Percentiles rank a stretch among this genome's conserved stretches.
Conservation (phyloP, 1,139 yeast species). For the Yamadazyma diospyri region DNA sequence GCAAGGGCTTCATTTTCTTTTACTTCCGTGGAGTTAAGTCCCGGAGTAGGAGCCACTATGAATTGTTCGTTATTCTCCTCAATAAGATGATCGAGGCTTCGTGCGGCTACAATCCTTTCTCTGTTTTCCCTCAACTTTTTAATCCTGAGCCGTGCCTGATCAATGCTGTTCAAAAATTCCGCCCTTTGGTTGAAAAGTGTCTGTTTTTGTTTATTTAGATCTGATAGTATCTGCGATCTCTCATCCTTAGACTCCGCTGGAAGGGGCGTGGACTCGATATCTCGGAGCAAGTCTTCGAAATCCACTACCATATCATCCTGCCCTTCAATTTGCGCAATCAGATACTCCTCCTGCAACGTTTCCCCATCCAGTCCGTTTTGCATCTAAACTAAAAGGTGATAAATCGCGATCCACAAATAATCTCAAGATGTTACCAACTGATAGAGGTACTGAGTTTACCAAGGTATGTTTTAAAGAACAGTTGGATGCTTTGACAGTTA, state of each 20-base stretch:
- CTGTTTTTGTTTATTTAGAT: conserved; percentile 15
- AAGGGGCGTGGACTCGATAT: conserved; percentile 1
- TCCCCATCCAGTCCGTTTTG: conserved; percentile 1
- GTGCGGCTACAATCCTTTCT: conserved; percentile 14
- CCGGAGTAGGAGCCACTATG: conserved; percentile 7
- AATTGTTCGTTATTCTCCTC: conserved; percentile 21
- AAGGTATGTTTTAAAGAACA: conserved; percentile 27
- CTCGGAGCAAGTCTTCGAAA: conserved; percentile 2
- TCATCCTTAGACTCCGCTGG: not conserved
- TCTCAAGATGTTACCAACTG: conserved; percentile 3
- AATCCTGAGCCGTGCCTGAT: conserved; percentile 18
- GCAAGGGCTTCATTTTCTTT: conserved; percentile 21
- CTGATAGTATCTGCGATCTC: not conserved
- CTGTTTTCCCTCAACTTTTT: conserved; percentile 18
- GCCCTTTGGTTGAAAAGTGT: conserved; percentile 21
- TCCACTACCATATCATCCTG: conserved; percentile 1
- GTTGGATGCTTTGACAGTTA: too few species aligned
- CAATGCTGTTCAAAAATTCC: conserved; percentile 18
- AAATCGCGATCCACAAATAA: conserved; percentile 2
- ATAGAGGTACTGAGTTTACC: conserved; percentile 5
- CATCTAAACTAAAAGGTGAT: conserved; percentile 1
- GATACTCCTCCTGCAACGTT: too few species aligned
- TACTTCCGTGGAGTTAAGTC: conserved; percentile 10
- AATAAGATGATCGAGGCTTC: conserved; percentile 20
- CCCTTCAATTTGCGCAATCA: too few species aligned